Conservation (phyloP, 768 basidiomycete genomes). For the Tylopilus sp. region DNA sequence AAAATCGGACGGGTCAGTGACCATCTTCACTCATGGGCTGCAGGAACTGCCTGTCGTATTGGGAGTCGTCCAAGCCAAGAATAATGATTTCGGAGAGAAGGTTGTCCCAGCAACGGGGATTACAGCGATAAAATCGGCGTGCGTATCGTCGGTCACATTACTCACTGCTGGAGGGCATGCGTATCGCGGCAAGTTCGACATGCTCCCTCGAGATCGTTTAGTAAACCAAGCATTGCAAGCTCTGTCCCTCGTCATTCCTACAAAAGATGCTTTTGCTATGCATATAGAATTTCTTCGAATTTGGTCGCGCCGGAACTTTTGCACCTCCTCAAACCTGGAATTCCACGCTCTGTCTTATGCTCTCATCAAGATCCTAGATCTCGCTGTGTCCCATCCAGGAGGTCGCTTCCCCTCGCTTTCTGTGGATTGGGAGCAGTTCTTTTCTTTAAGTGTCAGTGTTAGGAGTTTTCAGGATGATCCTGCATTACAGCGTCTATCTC, state of each 20-base stretch:
- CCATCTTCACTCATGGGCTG: constrained; percentile 61
- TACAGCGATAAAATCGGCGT: constrained; percentile 44
- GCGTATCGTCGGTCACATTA: constrained; percentile 51
- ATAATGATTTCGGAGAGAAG: not conserved
- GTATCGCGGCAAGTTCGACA: constrained; percentile 49
- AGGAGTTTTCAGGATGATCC: constrained; percentile 57
- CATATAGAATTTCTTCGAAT: constrained; percentile 52
- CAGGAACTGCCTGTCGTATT: constrained; percentile 41
- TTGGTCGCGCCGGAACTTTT: constrained; percentile 51
- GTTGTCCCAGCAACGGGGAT: constrained; percentile 31
- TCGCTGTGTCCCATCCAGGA: constrained; percentile 28
- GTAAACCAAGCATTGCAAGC: constrained; percentile 58
- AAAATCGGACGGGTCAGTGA: constrained; percentile 50
- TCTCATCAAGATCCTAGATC: constrained; percentile 46
- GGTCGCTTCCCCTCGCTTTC: constrained; percentile 10
- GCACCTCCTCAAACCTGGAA: constrained; percentile 45
- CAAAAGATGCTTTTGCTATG: constrained; percentile 51
- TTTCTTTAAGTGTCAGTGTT: constrained; percentile 40
- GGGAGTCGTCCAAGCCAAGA: constrained; percentile 9
- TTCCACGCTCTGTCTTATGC: constrained; percentile 56
- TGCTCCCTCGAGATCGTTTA: constrained; percentile 53
- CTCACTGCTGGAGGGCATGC: constrained; percentile 49
- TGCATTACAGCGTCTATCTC: constrained; percentile 44
- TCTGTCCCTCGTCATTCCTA: constrained; percentile 59
- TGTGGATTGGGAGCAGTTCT: constrained; percentile 48